These are phyloP conservation scores for Penicillium sp. DNA, from an alignment of 2,329 filamentous ascomycete species.

Conservation along the genomic window DNA sequence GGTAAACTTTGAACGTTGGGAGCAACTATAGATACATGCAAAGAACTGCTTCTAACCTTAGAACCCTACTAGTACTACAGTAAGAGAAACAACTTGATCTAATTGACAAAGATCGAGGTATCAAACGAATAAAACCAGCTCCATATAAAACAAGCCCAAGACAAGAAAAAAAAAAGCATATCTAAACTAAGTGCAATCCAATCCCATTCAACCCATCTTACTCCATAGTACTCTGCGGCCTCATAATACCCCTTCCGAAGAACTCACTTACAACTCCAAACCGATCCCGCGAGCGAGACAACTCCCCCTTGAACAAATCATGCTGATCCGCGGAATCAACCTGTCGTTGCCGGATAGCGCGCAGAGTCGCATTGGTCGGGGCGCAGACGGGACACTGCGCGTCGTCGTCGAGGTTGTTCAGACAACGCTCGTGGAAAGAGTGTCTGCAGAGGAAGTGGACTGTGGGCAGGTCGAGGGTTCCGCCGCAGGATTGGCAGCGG, in stretches of 20 bases:
- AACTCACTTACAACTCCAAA: slow-evolving; percentile 93
- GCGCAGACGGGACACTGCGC: slow-evolving; percentile 86
- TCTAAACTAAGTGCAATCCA: not conserved
- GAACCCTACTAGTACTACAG: not conserved
- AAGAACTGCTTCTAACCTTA: not conserved
- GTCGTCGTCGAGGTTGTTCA: slow-evolving; percentile 65
- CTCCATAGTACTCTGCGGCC: slow-evolving; percentile 39
- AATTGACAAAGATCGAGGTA: slow-evolving; percentile 11
- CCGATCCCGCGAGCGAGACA: slow-evolving; percentile 74
- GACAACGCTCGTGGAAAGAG: slow-evolving; percentile 88
- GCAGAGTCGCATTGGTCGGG: slow-evolving; percentile 79
- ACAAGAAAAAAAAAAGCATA: slow-evolving; percentile 1
- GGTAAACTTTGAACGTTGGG: not conserved
- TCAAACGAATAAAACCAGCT: slow-evolving; percentile 5
- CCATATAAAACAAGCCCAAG: not conserved
- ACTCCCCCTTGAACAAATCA: slow-evolving; percentile 80
- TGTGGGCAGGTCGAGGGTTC: slow-evolving; percentile 76
- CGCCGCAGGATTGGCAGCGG: slow-evolving; percentile 78
- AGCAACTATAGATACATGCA: not conserved
- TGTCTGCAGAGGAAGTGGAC: slow-evolving; percentile 98
- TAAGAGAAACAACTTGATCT: slow-evolving; percentile 7
- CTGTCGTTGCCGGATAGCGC: slow-evolving; percentile 81
- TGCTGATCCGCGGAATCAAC: slow-evolving; percentile 82
- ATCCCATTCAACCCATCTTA: slow-evolving; percentile 11
- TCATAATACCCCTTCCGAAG: slow-evolving; percentile 93